A percentile compares a stretch with the other conserved stretches of the same genome.
Conservation (phyloP, 768 basidiomycete genomes). For the Naganishia kalamii region DNA sequence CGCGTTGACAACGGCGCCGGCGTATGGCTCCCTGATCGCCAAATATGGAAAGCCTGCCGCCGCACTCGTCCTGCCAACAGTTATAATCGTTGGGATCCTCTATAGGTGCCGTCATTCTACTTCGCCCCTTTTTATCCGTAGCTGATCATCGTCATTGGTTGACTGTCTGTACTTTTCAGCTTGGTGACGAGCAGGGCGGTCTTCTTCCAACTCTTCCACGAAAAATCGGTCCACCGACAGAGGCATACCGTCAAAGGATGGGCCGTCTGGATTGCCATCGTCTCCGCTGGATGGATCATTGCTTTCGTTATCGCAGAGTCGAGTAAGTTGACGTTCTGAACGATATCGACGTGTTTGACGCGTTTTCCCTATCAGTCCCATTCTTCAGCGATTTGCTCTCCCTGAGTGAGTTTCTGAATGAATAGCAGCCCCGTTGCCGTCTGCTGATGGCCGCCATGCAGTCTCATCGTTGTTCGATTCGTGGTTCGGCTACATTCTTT, state of each 20-base stretch:
- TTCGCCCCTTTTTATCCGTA: neutral
- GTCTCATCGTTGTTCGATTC: conserved; percentile 31
- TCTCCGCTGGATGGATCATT: conserved; percentile 27
- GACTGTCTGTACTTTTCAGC: conserved; percentile 27
- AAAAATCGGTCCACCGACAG: conserved; percentile 28
- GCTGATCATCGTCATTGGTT: conserved; percentile 3
- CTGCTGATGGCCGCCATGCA: neutral
- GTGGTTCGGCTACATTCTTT: conserved; percentile 32
- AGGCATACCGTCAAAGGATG: conserved; percentile 31
- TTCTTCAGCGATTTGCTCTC: conserved; percentile 30
- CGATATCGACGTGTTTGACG: neutral
- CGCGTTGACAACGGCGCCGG: conserved; percentile 23
- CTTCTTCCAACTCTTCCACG: conserved; percentile 35
- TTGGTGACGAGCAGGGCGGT: conserved; percentile 30
- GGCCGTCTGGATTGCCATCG: conserved; percentile 30
- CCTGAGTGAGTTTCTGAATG: neutral
- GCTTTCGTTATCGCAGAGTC: conserved; percentile 31
- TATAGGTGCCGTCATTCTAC: neutral
- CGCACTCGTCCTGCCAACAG: conserved; percentile 28
- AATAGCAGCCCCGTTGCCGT: neutral
- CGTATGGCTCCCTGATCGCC: conserved; percentile 30
- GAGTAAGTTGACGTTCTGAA: neutral
- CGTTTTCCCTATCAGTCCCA: conserved; percentile 21
- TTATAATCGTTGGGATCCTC: conserved; percentile 14
- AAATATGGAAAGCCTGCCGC: conserved; percentile 27